Evolutionary conservation across 305 asterid species (phyloP), one percentile per base, ranked within the genome.

Genomic region (Fraxinus greggii): DNA sequence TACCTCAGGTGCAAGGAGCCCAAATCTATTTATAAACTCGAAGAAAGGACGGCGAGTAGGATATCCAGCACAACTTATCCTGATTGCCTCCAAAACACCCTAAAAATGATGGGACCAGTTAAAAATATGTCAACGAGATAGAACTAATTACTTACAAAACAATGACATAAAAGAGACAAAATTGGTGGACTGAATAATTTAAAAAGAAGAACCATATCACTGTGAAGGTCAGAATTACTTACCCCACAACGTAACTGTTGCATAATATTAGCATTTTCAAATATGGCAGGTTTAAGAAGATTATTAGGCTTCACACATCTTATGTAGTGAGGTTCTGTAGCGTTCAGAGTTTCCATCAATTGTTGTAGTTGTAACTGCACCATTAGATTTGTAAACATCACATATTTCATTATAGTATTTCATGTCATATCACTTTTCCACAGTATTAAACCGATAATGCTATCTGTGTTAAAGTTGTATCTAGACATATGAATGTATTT

Each of bases 31-130:
- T 85, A 93, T 88, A 91, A 97, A 97, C 84, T 97, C 99, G 83
- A 90, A 93, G 89, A 93, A 97, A 88, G 94, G 93, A 81, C 98
- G 98, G 35, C 99, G 99, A 82, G 99, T 97, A 86, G 99, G 99
- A 86, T 89, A 97, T 80, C 99, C 99, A n/a, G 98, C 98, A 88
- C 98, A 94, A 82, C 98, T 97, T 80, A 97, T 97, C 90, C 98
- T 90, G 86, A 97, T 94, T 85, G 99, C 99, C 92, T 97, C 98
- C 86, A 97, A 85, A 83, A 97, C 99, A 92, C 99, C 99, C 99
- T 97, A 90, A 83, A 80, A 87, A 56, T 81, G 80, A 85, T 81
- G 78, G 51, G 79, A 87, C 84, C 80, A 84, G 78, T 73, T 78
- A 48, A 82, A 65, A 67, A 73, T 79, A 75, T 76, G 83, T 77